Evolutionary conservation across 192 early-diverging fungal species (phyloP).

Genomic region (Podila horticola): DNA sequence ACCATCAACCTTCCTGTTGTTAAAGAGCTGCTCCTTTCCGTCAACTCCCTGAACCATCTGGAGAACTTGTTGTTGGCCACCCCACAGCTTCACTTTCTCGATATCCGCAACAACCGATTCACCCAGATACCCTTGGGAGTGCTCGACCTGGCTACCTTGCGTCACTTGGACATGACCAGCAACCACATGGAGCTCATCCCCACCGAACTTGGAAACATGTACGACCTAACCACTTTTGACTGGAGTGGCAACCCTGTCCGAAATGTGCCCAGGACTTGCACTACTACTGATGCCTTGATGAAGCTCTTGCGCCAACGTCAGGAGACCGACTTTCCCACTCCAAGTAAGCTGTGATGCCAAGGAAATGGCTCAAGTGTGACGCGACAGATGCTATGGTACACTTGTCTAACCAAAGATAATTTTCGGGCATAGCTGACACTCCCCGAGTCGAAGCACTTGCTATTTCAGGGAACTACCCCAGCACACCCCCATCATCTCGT

Average conservation of each 20-base stretch:
- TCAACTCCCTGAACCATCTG: slow-evolving; percentile 50
- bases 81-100: slow-evolving; percentile 52
- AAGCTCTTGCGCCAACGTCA: slow-evolving; percentile 53
- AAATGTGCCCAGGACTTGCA: slow-evolving; percentile 45
- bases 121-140: slow-evolving; percentile 53
- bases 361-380: too few relatives aligned
- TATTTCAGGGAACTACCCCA: neutral
- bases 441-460: slow-evolving; percentile 33
- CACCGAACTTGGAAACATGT: slow-evolving; percentile 55
- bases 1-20: slow-evolving; percentile 47
- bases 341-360: slow-evolving; percentile 8
- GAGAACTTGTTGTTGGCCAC: slow-evolving; percentile 37
- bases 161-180: slow-evolving; percentile 61
- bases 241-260: slow-evolving; percentile 65
- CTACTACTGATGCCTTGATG: slow-evolving; percentile 53
- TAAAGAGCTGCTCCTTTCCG: slow-evolving; percentile 55
- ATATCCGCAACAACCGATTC: slow-evolving; percentile 57
- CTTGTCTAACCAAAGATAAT: neutral
- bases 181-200: slow-evolving; percentile 58
- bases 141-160: slow-evolving; percentile 34
- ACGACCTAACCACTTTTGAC: slow-evolving; percentile 51
- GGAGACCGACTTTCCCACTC: slow-evolving; percentile 28
- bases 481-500: too few relatives aligned
- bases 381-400: too few relatives aligned
- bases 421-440: slow-evolving; percentile 16